These are phyloP conservation scores for Sugiyamaella lignohabitans DNA, from an alignment of 805 yeast species.

Conservation along the genomic window DNA sequence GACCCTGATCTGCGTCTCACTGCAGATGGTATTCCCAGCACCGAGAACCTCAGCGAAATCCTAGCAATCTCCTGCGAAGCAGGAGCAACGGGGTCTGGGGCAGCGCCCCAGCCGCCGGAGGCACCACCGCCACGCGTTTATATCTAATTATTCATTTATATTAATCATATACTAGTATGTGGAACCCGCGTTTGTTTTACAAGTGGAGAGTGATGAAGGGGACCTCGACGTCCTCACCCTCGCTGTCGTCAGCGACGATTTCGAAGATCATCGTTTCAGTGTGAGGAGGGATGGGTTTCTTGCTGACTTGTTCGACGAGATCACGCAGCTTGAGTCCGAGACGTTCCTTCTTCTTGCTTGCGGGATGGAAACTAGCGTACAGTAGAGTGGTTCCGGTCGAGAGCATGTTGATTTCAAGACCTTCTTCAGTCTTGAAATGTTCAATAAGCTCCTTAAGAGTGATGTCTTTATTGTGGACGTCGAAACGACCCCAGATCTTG, in stretches of 20 bases:
- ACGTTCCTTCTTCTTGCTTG: constrained; percentile 80
- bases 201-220: constrained; percentile 73
- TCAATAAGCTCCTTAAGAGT: constrained; percentile 69
- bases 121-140: too few species aligned
- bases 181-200: too few species aligned
- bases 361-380: constrained; percentile 91
- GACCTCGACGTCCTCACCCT: constrained; percentile 93
- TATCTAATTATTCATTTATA: too few species aligned
- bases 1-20: too few species aligned
- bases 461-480: constrained; percentile 47
- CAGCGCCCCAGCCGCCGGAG: too few species aligned
- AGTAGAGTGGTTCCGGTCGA: constrained; percentile 84
- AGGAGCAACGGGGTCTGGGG: too few species aligned
- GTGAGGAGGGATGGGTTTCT: constrained; percentile 70
- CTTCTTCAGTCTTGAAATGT: constrained; percentile 73
- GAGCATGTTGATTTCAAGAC: constrained; percentile 82
- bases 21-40: too few species aligned
- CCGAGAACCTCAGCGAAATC: too few species aligned
- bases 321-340: constrained; percentile 59
- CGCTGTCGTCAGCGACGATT: constrained; percentile 83
- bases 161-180: too few species aligned
- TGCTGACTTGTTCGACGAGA: constrained; percentile 76
- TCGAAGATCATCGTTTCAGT: constrained; percentile 77
- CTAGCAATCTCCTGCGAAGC: too few species aligned
- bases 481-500: constrained; percentile 93